Conservation (phyloP, 225 moss, liverwort and hornwort species). For the Bryum argenteum region DNA sequence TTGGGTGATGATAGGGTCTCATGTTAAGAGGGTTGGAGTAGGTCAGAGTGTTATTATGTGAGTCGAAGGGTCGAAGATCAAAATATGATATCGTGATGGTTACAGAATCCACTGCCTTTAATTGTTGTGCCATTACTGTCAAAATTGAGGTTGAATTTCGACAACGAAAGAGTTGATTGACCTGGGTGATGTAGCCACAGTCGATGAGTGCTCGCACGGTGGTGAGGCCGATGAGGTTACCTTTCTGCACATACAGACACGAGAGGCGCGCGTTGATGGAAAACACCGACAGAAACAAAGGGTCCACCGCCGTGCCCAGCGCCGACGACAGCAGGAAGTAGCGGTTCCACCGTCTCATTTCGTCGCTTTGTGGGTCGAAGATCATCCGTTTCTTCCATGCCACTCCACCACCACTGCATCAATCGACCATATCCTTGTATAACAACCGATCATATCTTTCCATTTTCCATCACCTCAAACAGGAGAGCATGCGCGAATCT, state of each 20-base stretch:
- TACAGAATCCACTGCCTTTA: no score
- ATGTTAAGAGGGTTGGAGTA: no score
- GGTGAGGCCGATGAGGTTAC: not conserved
- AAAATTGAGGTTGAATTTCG: no score
- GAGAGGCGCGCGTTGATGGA: not conserved
- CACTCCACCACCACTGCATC: not conserved
- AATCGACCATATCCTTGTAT: not conserved
- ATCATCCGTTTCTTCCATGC: not conserved
- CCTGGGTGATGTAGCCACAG: not conserved
- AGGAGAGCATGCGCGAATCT: no score
- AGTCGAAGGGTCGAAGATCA: no score
- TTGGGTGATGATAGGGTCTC: no score
- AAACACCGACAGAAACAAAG: not conserved
- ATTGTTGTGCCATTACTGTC: no score
- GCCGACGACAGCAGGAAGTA: not conserved
- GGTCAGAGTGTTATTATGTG: no score
- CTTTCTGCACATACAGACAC: not conserved
- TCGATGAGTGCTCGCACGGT: not conserved
- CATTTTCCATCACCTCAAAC: no score
- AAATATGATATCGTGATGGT: no score
- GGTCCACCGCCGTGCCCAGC: not conserved
- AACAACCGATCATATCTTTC: no score
- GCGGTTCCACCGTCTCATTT: not conserved
- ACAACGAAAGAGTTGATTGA: not conserved
- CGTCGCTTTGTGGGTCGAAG: not conserved